These are phyloP conservation scores for Solanum peruvianum DNA, from an alignment of 257 asterid species.

Conservation along the genomic window DNA sequence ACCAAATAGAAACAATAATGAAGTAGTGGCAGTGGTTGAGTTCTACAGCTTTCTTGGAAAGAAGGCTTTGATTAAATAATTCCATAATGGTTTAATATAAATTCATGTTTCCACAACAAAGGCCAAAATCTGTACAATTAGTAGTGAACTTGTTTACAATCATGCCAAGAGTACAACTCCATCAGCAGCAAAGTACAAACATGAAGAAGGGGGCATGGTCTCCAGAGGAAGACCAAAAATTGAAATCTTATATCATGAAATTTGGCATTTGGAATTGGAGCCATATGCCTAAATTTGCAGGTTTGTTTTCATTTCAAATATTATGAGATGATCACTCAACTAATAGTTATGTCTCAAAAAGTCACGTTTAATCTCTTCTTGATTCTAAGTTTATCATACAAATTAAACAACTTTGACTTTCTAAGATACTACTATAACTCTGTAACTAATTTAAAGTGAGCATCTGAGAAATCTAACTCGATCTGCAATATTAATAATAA, in stretches of 20 bases:
- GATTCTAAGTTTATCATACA: too few relatives aligned
- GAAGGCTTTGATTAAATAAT: not conserved
- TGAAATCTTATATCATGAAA: conserved; percentile 2
- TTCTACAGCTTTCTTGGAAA: not conserved
- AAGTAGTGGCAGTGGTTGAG: not conserved
- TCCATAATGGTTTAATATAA: not conserved
- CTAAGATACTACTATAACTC: too few relatives aligned
- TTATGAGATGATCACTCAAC: not conserved
- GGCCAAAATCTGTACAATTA: not conserved
- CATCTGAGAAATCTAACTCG: too few relatives aligned
- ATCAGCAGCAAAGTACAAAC: not conserved
- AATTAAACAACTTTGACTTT: too few relatives aligned
- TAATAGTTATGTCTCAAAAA: not conserved
- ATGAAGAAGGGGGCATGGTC: conserved; percentile 16
- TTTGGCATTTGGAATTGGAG: conserved; percentile 23
- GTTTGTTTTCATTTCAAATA: not conserved
- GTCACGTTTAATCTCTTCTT: not conserved
- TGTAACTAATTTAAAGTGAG: too few relatives aligned
- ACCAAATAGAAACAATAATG: not conserved
- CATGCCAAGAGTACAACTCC: not conserved
- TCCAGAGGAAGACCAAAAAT: conserved; percentile 12
- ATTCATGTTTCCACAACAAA: too few relatives aligned
- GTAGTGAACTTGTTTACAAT: too few relatives aligned
- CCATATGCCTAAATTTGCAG: conserved; percentile 15
- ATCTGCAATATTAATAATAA: not conserved